Evolutionary conservation across 768 basidiomycete species (phyloP).

Genomic region (Mycena amicta): DNA sequence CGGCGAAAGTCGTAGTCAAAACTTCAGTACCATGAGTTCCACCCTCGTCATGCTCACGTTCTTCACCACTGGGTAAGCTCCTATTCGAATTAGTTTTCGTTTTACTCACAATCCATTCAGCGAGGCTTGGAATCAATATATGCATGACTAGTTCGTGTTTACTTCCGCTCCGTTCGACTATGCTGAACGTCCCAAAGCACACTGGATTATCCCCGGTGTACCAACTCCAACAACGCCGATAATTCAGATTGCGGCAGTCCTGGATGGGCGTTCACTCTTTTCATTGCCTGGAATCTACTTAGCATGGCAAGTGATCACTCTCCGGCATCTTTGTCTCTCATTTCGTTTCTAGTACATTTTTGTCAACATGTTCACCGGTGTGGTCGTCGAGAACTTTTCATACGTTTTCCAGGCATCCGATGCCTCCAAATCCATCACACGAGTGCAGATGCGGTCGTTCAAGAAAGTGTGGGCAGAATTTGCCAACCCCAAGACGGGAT

Average conservation of each 20-base stretch:
- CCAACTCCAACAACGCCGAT: conserved; percentile 48
- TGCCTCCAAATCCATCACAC: conserved; percentile 77
- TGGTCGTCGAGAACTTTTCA: conserved; percentile 93
- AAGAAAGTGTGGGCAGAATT: conserved; percentile 93
- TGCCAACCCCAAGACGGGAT: conserved; percentile 77
- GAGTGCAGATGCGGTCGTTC: conserved; percentile 92
- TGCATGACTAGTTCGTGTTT: conserved; percentile 87
- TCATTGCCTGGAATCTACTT: conserved; percentile 93
- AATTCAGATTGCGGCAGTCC: conserved; percentile 88
- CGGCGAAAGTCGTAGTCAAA: conserved; percentile 66
- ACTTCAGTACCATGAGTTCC: conserved; percentile 79
- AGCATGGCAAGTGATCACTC: conserved; percentile 73
- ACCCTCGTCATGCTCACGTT: conserved; percentile 89
- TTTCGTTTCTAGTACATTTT: conserved; percentile 77
- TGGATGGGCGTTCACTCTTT: conserved; percentile 81
- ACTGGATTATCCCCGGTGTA: conserved; percentile 79
- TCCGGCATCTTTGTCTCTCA: conserved; percentile 4
- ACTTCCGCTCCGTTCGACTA: not conserved
- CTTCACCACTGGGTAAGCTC: conserved; percentile 87
- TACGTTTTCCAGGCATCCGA: conserved; percentile 91
- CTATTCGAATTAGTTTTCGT: conserved; percentile 2
- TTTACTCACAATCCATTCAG: conserved; percentile 40
- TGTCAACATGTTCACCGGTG: conserved; percentile 94
- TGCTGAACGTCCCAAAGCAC: conserved; percentile 49
- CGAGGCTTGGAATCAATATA: conserved; percentile 96